A percentile compares a stretch with the other conserved stretches of the same genome.
phyloP scores from a whole-genome alignment of 2,329 filamentous ascomycete genomes.

The Aurifilum marmelostoma region DNA sequence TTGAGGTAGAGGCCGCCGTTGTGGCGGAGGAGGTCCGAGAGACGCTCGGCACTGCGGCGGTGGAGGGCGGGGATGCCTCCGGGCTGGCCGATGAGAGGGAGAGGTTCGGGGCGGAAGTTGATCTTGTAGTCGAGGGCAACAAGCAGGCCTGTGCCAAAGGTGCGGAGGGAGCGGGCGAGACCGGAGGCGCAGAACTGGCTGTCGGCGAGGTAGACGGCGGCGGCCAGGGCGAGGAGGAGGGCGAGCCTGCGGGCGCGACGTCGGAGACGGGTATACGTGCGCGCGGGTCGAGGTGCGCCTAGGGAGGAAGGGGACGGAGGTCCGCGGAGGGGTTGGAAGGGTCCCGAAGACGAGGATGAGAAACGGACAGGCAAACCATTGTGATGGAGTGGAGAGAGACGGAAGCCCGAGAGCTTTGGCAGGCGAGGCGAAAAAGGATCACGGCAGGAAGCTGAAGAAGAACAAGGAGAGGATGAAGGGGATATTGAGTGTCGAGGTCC shows the following conservation, averaged over 20 bases:
- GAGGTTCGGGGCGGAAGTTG: conserved; percentile 84
- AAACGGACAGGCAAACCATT: conserved; percentile 34
- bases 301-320: conserved; percentile 78
- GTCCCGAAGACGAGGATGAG: conserved; percentile 34
- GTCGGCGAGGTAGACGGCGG: conserved; percentile 70
- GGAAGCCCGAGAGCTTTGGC: not conserved
- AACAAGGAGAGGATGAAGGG: too few species aligned
- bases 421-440: not conserved
- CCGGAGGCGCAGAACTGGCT: conserved; percentile 77
- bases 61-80: conserved; percentile 80
- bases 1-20: conserved; percentile 97
- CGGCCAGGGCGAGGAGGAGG: conserved; percentile 55
- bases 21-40: conserved; percentile 77
- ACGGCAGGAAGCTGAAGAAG: too few species aligned
- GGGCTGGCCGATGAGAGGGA: conserved; percentile 44
- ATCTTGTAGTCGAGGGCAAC: conserved; percentile 94
- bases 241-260: conserved; percentile 76
- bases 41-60: conserved; percentile 76
- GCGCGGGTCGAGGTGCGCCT: conserved; percentile 70
- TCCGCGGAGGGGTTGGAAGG: conserved; percentile 64
- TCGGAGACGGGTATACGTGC: conserved; percentile 69
- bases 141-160: conserved; percentile 77
- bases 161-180: conserved; percentile 76
- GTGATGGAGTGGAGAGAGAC: conserved; percentile 28
- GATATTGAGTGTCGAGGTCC: not conserved